Evolutionary conservation across 495 filamentous ascomycete genomes (phyloP).

Genomic region (Terfezia claveryi): DNA sequence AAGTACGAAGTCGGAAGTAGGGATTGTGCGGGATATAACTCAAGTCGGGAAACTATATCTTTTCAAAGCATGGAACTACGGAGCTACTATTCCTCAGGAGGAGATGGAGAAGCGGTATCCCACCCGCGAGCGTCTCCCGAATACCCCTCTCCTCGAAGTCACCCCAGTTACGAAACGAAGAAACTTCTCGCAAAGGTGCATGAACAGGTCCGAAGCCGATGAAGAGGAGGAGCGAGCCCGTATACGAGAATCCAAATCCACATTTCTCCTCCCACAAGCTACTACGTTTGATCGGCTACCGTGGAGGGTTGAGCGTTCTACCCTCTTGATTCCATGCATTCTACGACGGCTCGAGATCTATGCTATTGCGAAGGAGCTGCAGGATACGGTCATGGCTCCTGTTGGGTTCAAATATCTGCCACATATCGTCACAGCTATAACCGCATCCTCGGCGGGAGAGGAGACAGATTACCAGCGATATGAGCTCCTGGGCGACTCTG

Average conservation of each 20-base stretch:
- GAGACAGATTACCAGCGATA: constrained; percentile 57
- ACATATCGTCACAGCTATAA: constrained; percentile 53
- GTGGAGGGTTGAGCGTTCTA: constrained; percentile 37
- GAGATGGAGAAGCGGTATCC: background rate
- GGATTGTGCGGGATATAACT: constrained; percentile 18
- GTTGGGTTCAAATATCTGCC: constrained; percentile 31
- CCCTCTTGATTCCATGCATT: constrained; percentile 53
- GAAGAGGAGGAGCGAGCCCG: background rate
- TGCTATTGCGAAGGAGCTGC: constrained; percentile 41
- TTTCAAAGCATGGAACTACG: constrained; percentile 13
- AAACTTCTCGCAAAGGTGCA: constrained; percentile 34
- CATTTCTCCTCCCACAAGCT: constrained; percentile 12
- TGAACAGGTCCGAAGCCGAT: background rate
- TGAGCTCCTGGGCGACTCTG: constrained; percentile 72
- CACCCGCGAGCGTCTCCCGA: background rate
- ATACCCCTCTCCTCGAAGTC: constrained; percentile 29
- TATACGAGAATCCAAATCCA: background rate
- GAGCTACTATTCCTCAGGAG: background rate
- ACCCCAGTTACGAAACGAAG: constrained; percentile 31
- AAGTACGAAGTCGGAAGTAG: constrained; percentile 4
- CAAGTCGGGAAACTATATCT: constrained; percentile 9
- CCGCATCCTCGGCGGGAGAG: constrained; percentile 37
- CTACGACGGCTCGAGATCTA: constrained; percentile 42
- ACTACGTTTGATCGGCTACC: constrained; percentile 37
- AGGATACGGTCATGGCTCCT: constrained; percentile 33